Evolutionary conservation across 2,329 filamentous ascomycete genomes (phyloP).

Genomic region (Colletotrichum filicis): DNA sequence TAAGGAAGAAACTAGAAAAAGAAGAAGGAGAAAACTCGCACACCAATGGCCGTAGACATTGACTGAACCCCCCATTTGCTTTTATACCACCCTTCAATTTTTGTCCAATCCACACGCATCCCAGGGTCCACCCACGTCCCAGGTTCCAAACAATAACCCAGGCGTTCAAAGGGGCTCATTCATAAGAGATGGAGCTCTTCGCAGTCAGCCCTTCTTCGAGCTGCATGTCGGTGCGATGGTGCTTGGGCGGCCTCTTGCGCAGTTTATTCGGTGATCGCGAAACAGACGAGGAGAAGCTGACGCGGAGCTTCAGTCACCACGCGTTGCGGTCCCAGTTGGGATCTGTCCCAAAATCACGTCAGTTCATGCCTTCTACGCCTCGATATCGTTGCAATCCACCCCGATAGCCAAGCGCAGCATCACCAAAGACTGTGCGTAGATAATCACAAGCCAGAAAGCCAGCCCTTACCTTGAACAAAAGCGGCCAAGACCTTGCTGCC

Average conservation of each 20-base stretch:
- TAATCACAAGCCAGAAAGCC: conserved; percentile 41
- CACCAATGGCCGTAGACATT: not conserved
- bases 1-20: not conserved
- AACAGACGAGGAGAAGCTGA: conserved; percentile 23
- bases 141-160: not conserved
- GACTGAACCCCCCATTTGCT: not conserved
- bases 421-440: not conserved
- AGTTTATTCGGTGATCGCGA: conserved; percentile 32
- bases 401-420: not conserved
- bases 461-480: conserved; percentile 86
- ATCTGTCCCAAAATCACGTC: conserved; percentile 56
- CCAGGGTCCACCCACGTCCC: no score
- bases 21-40: not conserved
- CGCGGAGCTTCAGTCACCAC: conserved; percentile 67
- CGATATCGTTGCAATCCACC: not conserved
- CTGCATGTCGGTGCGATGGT: conserved; percentile 28
- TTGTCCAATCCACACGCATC: not conserved
- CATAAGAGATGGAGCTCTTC: not conserved
- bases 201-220: conserved; percentile 21
- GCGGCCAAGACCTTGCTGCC: conserved; percentile 96
- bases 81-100: not conserved
- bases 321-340: conserved; percentile 93
- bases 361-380: not conserved
- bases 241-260: conserved; percentile 29
- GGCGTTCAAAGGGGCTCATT: not conserved